Evolutionary conservation across 192 early-diverging fungal genomes (phyloP), one percentile per base, ranked within the genome.

Genomic region (Coemansia asiatica): DNA sequence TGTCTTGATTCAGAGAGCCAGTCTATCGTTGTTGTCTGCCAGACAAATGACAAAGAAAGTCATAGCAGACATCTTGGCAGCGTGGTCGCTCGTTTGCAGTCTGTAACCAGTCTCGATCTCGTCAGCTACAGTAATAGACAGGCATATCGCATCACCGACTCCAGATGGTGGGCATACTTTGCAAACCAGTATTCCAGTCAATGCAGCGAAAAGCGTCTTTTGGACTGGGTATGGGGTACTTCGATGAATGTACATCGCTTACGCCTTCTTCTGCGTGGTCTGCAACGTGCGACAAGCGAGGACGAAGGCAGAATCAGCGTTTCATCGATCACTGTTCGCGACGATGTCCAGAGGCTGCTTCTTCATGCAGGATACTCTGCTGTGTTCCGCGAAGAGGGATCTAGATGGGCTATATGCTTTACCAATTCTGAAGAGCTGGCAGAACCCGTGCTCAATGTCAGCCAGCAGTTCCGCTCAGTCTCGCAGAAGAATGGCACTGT

Each of bases 301-400:
- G 22, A 15, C 13, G n/a, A 22, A 1, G 36, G 56, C 31, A 56
- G 33, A 19, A 60, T 77, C 35, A 36, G 46, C 47, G 54, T 64
- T 2, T 16, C 36, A 2, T 66, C 66, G 35, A 44, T 38, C 15
- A 22, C 19, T 2, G 49, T 72, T 60, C 75, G 75, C 47, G 75
- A 77, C 33, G 69, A 72, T 58, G n/a, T 77, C 15, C 75, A 77
- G 60, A 48, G 46, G 0, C 66, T 77, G 33, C 61, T 71, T 19
- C 62, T 77, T 46, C 75, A 72, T 29, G 70, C 62, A 4, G 75
- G 75, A 2, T 77, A 72, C 49, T 64, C 69, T n/a, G 59, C 75
- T 7, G 53, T 61, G 48, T 77, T 77, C 47, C 10, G 28, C 27
- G 61, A 50, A 38, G 55, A 28, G 0, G 18, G 31, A 2, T 35